Base-by-base conservation (phyloP, 768 basidiomycete genomes). In the Termitomyces eurrhizus region DNA sequence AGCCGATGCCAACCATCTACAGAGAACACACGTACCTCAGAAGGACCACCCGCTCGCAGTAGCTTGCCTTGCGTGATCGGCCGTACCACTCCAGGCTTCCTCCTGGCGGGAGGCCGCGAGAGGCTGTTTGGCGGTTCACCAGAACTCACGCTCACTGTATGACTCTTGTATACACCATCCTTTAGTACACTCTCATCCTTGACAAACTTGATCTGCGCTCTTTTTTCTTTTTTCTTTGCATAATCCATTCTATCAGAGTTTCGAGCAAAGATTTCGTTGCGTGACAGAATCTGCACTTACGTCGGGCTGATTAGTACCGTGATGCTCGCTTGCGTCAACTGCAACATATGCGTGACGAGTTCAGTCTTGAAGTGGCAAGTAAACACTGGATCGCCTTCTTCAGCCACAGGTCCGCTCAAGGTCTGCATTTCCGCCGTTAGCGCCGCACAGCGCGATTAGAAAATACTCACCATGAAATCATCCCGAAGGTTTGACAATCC, bases 311-410 rank as follows among this genome's bases (percentile, higher is more conserved):
- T 84, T 52, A 83, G 71, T 41, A 98, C 75, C 63, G 77, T 86
- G 57, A 93, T 83, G 62, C 83, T 85, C 1, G 86, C 90, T 66
- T 88, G 87, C 0, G 93, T 95, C 52, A 93, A 74, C 56, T 88
- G 88, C 59, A 95, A 76, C 37, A 99, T 82, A 67, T 89, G 87
- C 18, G 93, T 84, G 16, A 87, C 80, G 56, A 99, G 80, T 70
- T 99, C 97, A 0, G 97, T 98, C 83, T 99, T 99, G 84, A 98
- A 95, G 64, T 87, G 80, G 66, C 92, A 95, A 63, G 85, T 89
- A 69, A 99, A 81, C 60, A 98, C 79, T 0, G 96, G 95, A 69
- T 99, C 97, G 35, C 95, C 96, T 71, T 98, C 96, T 72, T 98
- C 95, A 18, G 88, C 86, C 9, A 82, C 78, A 58, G 81, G 85